Evolutionary conservation across 768 basidiomycete genomes (phyloP).

Genomic region (Trametes elegans): DNA sequence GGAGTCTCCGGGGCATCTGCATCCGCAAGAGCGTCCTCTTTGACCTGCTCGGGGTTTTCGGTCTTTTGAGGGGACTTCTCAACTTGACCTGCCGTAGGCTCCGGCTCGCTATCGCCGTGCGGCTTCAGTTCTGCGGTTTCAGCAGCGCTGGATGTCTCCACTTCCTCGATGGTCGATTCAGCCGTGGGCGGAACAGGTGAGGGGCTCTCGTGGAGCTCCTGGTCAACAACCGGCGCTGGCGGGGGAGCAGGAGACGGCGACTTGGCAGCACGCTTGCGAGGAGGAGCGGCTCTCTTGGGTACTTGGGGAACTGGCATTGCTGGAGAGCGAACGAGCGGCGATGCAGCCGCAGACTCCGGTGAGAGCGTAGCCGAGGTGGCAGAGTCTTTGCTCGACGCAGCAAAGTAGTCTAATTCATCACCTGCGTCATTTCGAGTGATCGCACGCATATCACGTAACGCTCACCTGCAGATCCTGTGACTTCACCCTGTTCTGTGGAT

Average conservation of each 20-base stretch:
- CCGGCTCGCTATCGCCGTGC: conserved; percentile 19
- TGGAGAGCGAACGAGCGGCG: conserved; percentile 40
- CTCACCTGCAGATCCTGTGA: conserved; percentile 8
- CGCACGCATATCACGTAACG: too few relatives aligned
- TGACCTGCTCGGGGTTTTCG: background rate
- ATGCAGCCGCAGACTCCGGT: conserved; percentile 19
- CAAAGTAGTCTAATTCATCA: conserved; percentile 21
- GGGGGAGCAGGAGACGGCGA: conserved; percentile 44
- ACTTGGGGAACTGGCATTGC: conserved; percentile 72
- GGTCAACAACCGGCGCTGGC: conserved; percentile 14
- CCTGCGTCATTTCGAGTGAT: background rate
- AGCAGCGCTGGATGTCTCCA: conserved; percentile 2
- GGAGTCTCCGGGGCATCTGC: background rate
- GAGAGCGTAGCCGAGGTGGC: conserved; percentile 23
- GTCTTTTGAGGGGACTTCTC: conserved; percentile 9
- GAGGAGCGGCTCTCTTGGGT: conserved; percentile 74
- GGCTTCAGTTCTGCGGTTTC: conserved; percentile 14
- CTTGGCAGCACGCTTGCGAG: conserved; percentile 62
- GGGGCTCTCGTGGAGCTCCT: conserved; percentile 28
- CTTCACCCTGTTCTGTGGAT: background rate
- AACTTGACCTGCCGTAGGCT: conserved; percentile 7
- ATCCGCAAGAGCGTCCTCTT: background rate
- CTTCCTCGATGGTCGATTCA: background rate
- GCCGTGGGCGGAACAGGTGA: conserved; percentile 12
- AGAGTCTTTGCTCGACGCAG: conserved; percentile 10